Evolutionary conservation across 352 stramenopile genomes (phyloP).

Genomic region (Globisporangium cederbergense): DNA sequence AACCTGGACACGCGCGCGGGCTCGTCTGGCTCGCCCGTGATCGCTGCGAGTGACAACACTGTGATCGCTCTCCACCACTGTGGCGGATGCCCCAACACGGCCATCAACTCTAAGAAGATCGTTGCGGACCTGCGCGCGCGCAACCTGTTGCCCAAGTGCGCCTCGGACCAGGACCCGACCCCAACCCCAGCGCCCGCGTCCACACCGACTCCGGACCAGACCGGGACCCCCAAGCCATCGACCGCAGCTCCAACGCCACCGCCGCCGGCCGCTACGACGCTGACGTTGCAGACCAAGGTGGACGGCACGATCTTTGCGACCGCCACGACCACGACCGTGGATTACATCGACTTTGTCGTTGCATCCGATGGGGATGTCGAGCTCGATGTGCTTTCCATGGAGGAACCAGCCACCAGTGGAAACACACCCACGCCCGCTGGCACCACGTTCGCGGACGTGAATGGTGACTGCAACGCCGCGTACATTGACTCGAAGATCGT

Average conservation of each 20-base stretch:
- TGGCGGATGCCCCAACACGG: constrained; percentile 70
- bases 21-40: constrained; percentile 66
- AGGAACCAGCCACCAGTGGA: constrained; percentile 20
- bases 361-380: constrained; percentile 36
- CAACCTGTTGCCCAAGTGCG: constrained; percentile 41
- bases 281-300: constrained; percentile 27
- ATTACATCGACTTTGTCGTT: constrained; percentile 65
- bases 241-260: constrained; percentile 18
- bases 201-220: constrained; percentile 17
- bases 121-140: constrained; percentile 39
- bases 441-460: constrained; percentile 50
- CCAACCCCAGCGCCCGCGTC: constrained; percentile 8
- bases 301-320: constrained; percentile 70
- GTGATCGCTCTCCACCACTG: constrained; percentile 76
- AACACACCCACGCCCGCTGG: background rate
- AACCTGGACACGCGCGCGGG: constrained; percentile 65
- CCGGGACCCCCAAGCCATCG: constrained; percentile 16
- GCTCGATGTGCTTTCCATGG: constrained; percentile 66
- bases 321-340: constrained; percentile 44
- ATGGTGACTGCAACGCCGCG: constrained; percentile 64
- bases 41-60: constrained; percentile 51
- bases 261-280: constrained; percentile 12
- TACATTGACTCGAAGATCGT: constrained; percentile 65
- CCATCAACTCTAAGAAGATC: constrained; percentile 67
- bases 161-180: constrained; percentile 23